A percentile compares a stretch with the other conserved stretches of the same genome.
phyloP scores from a whole-genome alignment of 352 stramenopile species.

The Phytophthora meadii region DNA sequence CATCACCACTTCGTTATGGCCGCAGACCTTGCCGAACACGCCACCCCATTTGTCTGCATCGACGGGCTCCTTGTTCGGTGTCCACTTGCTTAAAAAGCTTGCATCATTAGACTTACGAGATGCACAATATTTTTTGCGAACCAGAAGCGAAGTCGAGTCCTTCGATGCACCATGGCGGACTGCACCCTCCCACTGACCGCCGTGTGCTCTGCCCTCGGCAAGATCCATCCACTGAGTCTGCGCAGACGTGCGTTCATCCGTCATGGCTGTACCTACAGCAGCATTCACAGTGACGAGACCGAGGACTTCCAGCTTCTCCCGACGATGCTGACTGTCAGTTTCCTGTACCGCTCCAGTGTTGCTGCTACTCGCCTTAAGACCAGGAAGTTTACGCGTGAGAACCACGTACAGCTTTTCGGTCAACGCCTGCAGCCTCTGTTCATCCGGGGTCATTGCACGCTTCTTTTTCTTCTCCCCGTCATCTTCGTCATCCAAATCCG shows the following conservation, averaged over 20 bases:
- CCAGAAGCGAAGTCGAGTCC: conserved; percentile 64
- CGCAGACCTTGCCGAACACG: conserved; percentile 84
- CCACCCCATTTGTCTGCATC: conserved; percentile 85
- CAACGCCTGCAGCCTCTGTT: conserved; percentile 76
- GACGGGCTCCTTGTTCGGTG: conserved; percentile 72
- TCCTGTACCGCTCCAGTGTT: conserved; percentile 8
- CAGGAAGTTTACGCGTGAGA: conserved; percentile 46
- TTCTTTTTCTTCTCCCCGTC: conserved; percentile 53
- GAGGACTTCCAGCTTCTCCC: conserved; percentile 72
- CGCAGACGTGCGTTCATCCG: conserved; percentile 68
- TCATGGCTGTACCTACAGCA: conserved; percentile 56
- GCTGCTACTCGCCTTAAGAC: conserved; percentile 5
- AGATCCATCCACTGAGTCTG: conserved; percentile 88
- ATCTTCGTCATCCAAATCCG: conserved; percentile 54
- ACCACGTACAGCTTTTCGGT: conserved; percentile 75
- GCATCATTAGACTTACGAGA: conserved; percentile 22
- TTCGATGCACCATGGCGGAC: conserved; percentile 81
- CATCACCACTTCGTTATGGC: conserved; percentile 92
- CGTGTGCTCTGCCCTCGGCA: conserved; percentile 47
- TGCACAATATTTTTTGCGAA: conserved; percentile 54
- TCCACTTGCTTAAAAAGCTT: conserved; percentile 56
- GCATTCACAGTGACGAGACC: conserved; percentile 69
- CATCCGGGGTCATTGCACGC: conserved; percentile 50
- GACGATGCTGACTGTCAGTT: conserved; percentile 46
- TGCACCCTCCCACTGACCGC: conserved; percentile 70